Evolutionary conservation across 2,329 filamentous ascomycete genomes (phyloP), one percentile per base, ranked within the genome.

Genomic region (Verticillium nubilum): DNA sequence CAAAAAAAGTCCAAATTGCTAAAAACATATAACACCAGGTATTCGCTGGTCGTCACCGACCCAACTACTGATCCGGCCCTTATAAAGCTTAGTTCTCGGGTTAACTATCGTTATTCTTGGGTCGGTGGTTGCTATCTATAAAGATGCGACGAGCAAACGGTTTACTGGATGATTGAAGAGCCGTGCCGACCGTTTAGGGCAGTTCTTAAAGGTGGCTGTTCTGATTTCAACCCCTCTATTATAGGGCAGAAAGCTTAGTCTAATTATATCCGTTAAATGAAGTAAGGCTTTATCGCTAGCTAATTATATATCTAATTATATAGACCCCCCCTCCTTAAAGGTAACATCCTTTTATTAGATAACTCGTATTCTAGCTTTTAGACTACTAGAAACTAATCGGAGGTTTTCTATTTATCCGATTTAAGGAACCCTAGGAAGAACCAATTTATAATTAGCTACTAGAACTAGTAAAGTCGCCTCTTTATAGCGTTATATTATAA

Each of bases 271-370:
- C 13, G 7, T 4, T 9, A 17, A 19, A 5, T 5, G 3, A 42
- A 42, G n/a, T 42, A 5, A 42, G 35, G 35, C 35, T 42, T 42
- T 17, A 42, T 19, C n/a, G 5, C 35, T 17, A 42, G 15, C 35
- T 17, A 42, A 17, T 42, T 17, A 42, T 42, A 42, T 42, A 17
- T 42, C 35, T 42, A 9, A 42, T 42, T 17, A 42, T n/a, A 17
- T 42, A 42, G 35, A n/a, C 65, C 56, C 65, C n/a, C n/a, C 64
- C 12, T 62, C 60, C 17, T 25, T 37, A 2, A 69, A n/a, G 17
- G 35, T 17, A 2, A n/a, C 4, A 6, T n/a, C 7, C n/a, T 9
- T n/a, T 42, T 42, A n/a, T 42, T n/a, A 17, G n/a, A 17, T 17
- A 42, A 42, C 35, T 42, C 35, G 15, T 17, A 42, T 42, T 19